phyloP scores from a whole-genome alignment of 2,329 filamentous ascomycete genomes.

The Didymella glomerata region DNA sequence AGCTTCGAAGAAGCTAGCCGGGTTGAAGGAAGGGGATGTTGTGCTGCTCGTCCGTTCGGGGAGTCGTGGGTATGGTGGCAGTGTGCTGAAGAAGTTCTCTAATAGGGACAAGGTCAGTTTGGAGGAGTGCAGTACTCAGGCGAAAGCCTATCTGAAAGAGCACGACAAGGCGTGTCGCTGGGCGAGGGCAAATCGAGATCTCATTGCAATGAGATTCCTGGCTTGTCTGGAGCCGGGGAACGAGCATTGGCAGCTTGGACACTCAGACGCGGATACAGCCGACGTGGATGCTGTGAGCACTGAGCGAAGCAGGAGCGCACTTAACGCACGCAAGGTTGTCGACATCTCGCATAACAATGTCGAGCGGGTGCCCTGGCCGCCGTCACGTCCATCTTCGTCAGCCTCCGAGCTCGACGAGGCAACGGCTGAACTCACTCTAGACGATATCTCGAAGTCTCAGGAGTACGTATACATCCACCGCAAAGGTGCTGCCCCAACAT shows the following conservation, averaged over 20 bases:
- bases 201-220: constrained; percentile 52
- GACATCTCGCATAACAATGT: constrained; percentile 53
- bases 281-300: constrained; percentile 23
- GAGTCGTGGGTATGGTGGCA: constrained; percentile 48
- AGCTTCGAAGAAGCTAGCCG: constrained; percentile 15
- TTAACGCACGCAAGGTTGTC: constrained; percentile 44
- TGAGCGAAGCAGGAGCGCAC: constrained; percentile 22
- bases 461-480: constrained; percentile 48
- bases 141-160: constrained; percentile 44
- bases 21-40: constrained; percentile 42
- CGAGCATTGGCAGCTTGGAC: constrained; percentile 31
- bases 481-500: constrained; percentile 51
- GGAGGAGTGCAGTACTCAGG: constrained; percentile 33
- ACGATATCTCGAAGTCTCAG: not conserved
- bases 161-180: constrained; percentile 50
- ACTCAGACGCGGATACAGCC: not conserved
- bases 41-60: constrained; percentile 52
- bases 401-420: constrained; percentile 4
- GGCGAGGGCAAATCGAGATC: constrained; percentile 50
- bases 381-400: constrained; percentile 21
- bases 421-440: not conserved
- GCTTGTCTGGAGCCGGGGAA: constrained; percentile 48
- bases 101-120: constrained; percentile 37
- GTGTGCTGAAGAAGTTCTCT: constrained; percentile 45
- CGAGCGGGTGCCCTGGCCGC: constrained; percentile 45